phyloP scores from a whole-genome alignment of 352 stramenopile genomes.

The Aphanomyces stellatus region DNA sequence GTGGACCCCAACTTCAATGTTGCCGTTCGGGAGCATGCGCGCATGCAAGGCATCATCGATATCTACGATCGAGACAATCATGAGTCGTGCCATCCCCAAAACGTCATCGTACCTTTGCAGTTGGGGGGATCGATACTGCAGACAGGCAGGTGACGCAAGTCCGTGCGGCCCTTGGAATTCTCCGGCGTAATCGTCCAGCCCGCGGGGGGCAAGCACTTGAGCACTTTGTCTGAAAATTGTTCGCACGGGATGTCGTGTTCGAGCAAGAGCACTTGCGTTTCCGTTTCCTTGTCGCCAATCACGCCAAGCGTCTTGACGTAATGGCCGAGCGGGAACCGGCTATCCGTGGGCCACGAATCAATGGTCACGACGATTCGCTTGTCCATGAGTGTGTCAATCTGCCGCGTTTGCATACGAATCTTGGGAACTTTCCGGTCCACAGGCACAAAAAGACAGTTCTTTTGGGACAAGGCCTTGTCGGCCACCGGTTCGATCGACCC shows the following conservation, averaged over 20 bases:
- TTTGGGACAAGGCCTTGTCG: constrained; percentile 32
- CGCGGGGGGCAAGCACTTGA: constrained; percentile 87
- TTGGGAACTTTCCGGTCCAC: constrained; percentile 88
- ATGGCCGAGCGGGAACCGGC: constrained; percentile 90
- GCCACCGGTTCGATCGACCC: constrained; percentile 86
- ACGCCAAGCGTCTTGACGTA: constrained; percentile 95
- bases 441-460: constrained; percentile 69
- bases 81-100: too few relatives aligned
- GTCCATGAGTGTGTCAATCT: constrained; percentile 85
- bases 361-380: constrained; percentile 93
- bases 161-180: constrained; percentile 81
- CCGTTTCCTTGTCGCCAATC: constrained; percentile 95
- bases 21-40: constrained; percentile 57
- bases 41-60: constrained; percentile 96
- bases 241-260: constrained; percentile 94
- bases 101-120: constrained; percentile 36
- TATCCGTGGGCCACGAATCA: constrained; percentile 89
- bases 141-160: constrained; percentile 91
- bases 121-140: constrained; percentile 87
- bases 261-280: constrained; percentile 93
- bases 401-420: constrained; percentile 91
- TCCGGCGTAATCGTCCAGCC: constrained; percentile 95
- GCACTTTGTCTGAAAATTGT: constrained; percentile 79
- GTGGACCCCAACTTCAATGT: constrained; percentile 93
- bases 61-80: constrained; percentile 41